Conservation (phyloP, 148 eudicot genomes). For the Talinum fruticosum region DNA sequence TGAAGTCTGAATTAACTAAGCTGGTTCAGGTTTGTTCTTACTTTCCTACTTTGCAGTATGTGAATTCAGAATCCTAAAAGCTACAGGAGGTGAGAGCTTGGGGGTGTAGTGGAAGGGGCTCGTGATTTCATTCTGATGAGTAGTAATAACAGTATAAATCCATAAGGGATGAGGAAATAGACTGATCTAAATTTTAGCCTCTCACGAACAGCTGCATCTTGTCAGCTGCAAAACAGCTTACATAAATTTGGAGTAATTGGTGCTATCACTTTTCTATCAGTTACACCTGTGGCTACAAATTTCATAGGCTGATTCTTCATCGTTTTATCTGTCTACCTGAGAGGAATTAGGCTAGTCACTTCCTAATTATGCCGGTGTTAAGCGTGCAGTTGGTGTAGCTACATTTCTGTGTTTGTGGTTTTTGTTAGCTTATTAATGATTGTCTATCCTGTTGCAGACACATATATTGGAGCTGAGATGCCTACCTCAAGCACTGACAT, state of each 20-base stretch:
- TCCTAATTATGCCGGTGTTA: conserved; percentile 5
- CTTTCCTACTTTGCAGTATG: neutral
- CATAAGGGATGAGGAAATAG: neutral
- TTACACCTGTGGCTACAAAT: neutral
- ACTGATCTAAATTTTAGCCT: neutral
- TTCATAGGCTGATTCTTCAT: neutral
- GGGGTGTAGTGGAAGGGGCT: neutral
- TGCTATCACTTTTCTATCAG: neutral
- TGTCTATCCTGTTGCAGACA: conserved; percentile 45
- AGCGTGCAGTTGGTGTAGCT: neutral
- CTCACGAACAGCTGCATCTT: neutral
- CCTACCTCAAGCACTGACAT: conserved; percentile 88
- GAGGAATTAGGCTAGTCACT: neutral
- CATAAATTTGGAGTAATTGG: neutral
- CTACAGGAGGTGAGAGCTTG: neutral
- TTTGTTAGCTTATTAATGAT: conserved; percentile 4
- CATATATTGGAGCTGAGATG: conserved; percentile 88
- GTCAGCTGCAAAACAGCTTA: neutral
- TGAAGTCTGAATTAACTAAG: conserved; percentile 81
- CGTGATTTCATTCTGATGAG: neutral
- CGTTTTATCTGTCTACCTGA: neutral
- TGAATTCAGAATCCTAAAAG: neutral
- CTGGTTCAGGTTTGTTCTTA: conserved; percentile 70
- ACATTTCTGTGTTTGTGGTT: neutral
- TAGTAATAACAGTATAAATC: neutral